Conservation (phyloP, 2,329 filamentous ascomycete genomes). For the Paracamarosporium sp. region DNA sequence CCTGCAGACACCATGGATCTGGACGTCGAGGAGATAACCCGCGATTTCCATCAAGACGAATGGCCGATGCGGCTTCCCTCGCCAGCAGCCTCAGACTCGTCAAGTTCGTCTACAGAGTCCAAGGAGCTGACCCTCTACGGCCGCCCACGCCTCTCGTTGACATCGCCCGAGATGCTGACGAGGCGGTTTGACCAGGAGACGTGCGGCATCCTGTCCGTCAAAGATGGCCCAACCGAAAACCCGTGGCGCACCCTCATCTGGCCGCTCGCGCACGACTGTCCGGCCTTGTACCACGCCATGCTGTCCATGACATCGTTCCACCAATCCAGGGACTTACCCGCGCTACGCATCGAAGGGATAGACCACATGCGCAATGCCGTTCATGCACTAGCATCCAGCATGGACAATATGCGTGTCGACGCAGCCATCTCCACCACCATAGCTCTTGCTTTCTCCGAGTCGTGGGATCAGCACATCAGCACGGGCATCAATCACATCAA, state of each 20-base stretch:
- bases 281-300: slow-evolving; percentile 72
- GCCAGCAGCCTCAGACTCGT: slow-evolving; percentile 43
- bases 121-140: slow-evolving; percentile 36
- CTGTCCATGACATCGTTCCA: slow-evolving; percentile 75
- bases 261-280: slow-evolving; percentile 69
- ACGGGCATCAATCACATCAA: slow-evolving; percentile 74
- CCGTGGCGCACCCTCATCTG: slow-evolving; percentile 75
- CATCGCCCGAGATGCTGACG: slow-evolving; percentile 67
- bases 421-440: slow-evolving; percentile 74
- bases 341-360: slow-evolving; percentile 67
- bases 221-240: slow-evolving; percentile 72
- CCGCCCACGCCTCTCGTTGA: slow-evolving; percentile 57
- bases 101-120: slow-evolving; percentile 39
- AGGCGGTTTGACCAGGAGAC: slow-evolving; percentile 70
- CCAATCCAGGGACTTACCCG: slow-evolving; percentile 63
- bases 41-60: slow-evolving; percentile 43
- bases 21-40: slow-evolving; percentile 63
- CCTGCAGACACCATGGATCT: slow-evolving; percentile 48
- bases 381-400: slow-evolving; percentile 62
- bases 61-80: slow-evolving; percentile 50
- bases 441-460: slow-evolving; percentile 72
- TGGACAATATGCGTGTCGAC: slow-evolving; percentile 69
- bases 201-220: slow-evolving; percentile 74
- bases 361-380: slow-evolving; percentile 73
- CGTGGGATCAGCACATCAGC: slow-evolving; percentile 73